Evolutionary conservation across 2,329 filamentous ascomycete species (phyloP), one percentile per base, ranked within the genome.

Genomic region (Aspergillus melleus): DNA sequence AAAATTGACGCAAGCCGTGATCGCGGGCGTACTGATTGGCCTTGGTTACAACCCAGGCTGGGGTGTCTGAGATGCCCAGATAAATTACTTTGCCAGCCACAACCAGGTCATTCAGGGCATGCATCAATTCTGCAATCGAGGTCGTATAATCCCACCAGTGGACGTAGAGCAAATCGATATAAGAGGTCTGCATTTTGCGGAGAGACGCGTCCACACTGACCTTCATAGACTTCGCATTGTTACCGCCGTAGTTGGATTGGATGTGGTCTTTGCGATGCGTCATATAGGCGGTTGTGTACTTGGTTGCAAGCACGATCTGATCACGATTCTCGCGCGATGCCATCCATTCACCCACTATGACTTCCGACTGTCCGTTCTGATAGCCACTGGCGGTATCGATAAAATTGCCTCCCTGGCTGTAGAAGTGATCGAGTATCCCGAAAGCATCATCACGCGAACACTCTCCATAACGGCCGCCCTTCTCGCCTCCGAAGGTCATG

Each of bases 1-100:
- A 82, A 75, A 93, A 93, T 39, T 83, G 87, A 0, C 85, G 84
- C n/a, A 91, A 78, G 3, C 88, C 88, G 61, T 91, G 84, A 62
- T 85, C 81, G 24, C 87, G 83, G 4, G 90, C 90, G 69, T 92
- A 74, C 74, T 80, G 68, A 57, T 83, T 83, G 0, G 79, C 79
- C 57, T 80, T 80, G 54, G 70, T 71, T 1, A 82, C 80, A 1
- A 82, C 66, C 88, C 88, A 91, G 4, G 89, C 88, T 0, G 88
- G 89, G 0, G 86, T 86, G 66, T 91, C 88, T 26, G 82, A 86
- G 68, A 90, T 81, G 3, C 89, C 89, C 0, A 91, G 78, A 64
- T 90, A 90, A 12, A 87, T 75, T 0, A 90, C 86, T 66, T 90
- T 90, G 11, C 88, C 86, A 6, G 79, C 69, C 0, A 71, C 61